Conservation (phyloP, 1,284 basidiomycete genomes). For the Tilletia setariae region DNA sequence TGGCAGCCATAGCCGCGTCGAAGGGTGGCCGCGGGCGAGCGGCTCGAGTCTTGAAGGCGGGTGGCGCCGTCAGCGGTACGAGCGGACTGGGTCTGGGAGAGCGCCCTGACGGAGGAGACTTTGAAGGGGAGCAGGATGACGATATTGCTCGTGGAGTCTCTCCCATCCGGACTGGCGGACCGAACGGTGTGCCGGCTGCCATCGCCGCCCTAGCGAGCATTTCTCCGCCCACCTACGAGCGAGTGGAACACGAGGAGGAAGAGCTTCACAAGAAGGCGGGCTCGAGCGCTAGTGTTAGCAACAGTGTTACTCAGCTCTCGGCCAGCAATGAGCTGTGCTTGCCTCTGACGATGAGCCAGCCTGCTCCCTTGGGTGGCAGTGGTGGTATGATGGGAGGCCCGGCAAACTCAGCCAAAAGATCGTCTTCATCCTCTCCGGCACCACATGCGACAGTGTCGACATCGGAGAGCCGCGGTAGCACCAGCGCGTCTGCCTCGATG, state of each 20-base stretch:
- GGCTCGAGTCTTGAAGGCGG: conserved; percentile 1
- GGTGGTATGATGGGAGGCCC: neutral
- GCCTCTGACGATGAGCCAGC: conserved; percentile 12
- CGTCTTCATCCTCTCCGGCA: neutral
- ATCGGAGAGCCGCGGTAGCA: neutral
- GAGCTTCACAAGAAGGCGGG: conserved; percentile 1
- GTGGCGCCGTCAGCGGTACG: neutral
- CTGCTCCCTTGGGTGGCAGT: conserved; percentile 6
- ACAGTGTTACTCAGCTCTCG: neutral
- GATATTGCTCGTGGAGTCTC: conserved; percentile 7
- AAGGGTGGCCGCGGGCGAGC: neutral
- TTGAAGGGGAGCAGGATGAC: conserved; percentile 1
- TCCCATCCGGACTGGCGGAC: conserved; percentile 4
- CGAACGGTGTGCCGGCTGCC: conserved; percentile 2
- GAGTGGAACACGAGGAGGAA: conserved; percentile 7
- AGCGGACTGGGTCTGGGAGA: neutral
- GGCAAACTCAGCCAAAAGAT: neutral
- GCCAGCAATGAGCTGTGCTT: neutral
- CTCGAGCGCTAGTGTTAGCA: neutral
- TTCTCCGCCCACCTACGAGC: conserved; percentile 12
- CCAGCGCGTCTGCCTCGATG: neutral
- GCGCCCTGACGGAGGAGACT: neutral
- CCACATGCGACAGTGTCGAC: neutral
- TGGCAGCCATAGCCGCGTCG: conserved; percentile 7
- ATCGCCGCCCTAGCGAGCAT: conserved; percentile 11